phyloP scores from a whole-genome alignment of 805 yeast species.

The Gaillardinia entomophila region DNA sequence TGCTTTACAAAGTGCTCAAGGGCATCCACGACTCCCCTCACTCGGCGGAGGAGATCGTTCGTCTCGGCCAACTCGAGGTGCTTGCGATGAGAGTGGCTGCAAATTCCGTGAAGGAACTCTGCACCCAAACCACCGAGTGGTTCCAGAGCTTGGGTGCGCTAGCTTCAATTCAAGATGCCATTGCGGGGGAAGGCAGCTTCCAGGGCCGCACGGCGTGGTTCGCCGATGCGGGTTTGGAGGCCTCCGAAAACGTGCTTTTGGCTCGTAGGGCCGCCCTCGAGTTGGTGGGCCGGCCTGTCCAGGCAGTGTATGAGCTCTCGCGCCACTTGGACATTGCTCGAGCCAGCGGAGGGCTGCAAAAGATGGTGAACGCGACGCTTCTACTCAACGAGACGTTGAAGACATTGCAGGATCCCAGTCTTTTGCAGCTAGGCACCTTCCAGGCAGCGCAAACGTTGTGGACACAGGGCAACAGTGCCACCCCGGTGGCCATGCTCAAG shows the following conservation, averaged over 20 bases:
- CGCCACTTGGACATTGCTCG: conserved; percentile 40
- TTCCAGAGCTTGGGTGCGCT: conserved; percentile 23
- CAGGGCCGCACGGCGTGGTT: conserved; percentile 30
- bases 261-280: conserved; percentile 36
- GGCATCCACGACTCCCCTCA: conserved; percentile 32
- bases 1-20: conserved; percentile 50
- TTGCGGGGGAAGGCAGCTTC: no score
- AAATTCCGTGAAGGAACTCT: conserved; percentile 15
- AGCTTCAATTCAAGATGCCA: conserved; percentile 13
- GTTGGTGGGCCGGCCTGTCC: conserved; percentile 11
- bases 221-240: conserved; percentile 21
- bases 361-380: conserved; percentile 45
- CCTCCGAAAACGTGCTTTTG: conserved; percentile 39
- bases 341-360: conserved; percentile 34
- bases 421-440: conserved; percentile 1
- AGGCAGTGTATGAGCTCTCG: conserved; percentile 32
- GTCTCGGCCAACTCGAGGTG: no score
- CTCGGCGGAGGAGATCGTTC: conserved; percentile 1
- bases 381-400: conserved; percentile 35
- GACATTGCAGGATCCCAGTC: not conserved
- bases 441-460: conserved; percentile 61
- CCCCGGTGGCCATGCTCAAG: conserved; percentile 53
- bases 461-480: conserved; percentile 50
- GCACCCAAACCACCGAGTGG: conserved; percentile 9
- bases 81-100: no score